Evolutionary conservation across 768 basidiomycete species (phyloP).

Genomic region (Leucosporidium creatinivorum): DNA sequence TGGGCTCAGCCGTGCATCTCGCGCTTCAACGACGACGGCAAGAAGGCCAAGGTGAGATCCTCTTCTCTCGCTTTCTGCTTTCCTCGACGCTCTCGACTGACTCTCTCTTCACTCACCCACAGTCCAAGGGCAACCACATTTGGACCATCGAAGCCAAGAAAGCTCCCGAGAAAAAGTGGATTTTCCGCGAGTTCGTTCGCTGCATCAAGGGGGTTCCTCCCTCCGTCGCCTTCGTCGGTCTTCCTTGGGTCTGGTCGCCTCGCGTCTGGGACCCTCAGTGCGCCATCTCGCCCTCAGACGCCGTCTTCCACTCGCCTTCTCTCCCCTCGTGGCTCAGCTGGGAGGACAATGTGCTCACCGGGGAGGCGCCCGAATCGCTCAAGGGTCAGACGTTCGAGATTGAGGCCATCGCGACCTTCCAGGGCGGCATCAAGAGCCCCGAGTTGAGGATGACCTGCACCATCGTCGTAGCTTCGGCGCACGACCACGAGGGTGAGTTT

Average conservation of each 20-base stretch:
- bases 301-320: slow-evolving; percentile 68
- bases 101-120: not conserved
- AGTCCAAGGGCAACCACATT: slow-evolving; percentile 74
- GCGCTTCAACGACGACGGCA: slow-evolving; percentile 96
- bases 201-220: slow-evolving; percentile 79
- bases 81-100: not conserved
- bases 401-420: slow-evolving; percentile 33
- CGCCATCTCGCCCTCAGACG: slow-evolving; percentile 67
- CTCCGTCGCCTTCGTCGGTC: slow-evolving; percentile 54
- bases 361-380: slow-evolving; percentile 51
- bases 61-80: not conserved
- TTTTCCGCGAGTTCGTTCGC: slow-evolving; percentile 79
- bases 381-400: slow-evolving; percentile 25
- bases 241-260: slow-evolving; percentile 82
- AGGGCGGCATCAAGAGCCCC: slow-evolving; percentile 22
- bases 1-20: slow-evolving; percentile 92
- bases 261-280: slow-evolving; percentile 91
- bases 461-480: slow-evolving; percentile 19
- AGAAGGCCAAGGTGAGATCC: slow-evolving; percentile 71
- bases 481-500: slow-evolving; percentile 18
- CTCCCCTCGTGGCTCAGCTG: slow-evolving; percentile 83
- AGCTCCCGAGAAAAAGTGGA: slow-evolving; percentile 58
- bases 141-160: slow-evolving; percentile 90
- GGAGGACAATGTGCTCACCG: slow-evolving; percentile 64
- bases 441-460: slow-evolving; percentile 14